Percentiles rank a stretch among this genome's conserved stretches.
Conservation (phyloP, 345 rosid species). For the Salix purpurea region DNA sequence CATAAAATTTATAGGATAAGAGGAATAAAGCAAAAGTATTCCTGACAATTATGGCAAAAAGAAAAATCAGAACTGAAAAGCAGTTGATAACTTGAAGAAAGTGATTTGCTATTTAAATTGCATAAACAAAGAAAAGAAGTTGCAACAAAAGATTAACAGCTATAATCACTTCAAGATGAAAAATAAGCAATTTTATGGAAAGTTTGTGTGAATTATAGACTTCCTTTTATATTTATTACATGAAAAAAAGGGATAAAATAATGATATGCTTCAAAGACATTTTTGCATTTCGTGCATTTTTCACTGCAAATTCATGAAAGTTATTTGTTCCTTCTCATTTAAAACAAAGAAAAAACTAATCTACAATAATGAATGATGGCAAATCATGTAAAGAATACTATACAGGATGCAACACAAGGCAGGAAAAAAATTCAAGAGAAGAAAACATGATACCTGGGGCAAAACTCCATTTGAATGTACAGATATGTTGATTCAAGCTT, state of each 20-base stretch:
- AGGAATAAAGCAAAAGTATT: background rate
- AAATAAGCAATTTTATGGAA: background rate
- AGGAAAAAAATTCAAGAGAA: background rate
- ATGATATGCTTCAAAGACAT: background rate
- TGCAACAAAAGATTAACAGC: background rate
- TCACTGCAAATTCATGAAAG: background rate
- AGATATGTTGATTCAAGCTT: slow-evolving; percentile 74
- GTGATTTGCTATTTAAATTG: background rate
- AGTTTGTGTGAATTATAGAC: background rate
- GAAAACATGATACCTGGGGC: slow-evolving; percentile 63
- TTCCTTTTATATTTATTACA: background rate
- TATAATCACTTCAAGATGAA: background rate
- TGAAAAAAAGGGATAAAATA: background rate
- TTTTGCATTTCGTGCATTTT: background rate
- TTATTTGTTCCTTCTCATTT: background rate
- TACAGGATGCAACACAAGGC: background rate
- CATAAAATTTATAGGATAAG: background rate
- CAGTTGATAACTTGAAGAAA: background rate
- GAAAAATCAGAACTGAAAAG: background rate
- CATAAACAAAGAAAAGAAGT: background rate
- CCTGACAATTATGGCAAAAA: background rate
- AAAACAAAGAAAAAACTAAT: background rate
- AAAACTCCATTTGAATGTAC: slow-evolving; percentile 94
- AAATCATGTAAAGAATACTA: background rate
- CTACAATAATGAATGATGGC: background rate